These are phyloP conservation scores for Globisporangium apiculatum DNA, from an alignment of 352 stramenopile species.

Conservation along the genomic window DNA sequence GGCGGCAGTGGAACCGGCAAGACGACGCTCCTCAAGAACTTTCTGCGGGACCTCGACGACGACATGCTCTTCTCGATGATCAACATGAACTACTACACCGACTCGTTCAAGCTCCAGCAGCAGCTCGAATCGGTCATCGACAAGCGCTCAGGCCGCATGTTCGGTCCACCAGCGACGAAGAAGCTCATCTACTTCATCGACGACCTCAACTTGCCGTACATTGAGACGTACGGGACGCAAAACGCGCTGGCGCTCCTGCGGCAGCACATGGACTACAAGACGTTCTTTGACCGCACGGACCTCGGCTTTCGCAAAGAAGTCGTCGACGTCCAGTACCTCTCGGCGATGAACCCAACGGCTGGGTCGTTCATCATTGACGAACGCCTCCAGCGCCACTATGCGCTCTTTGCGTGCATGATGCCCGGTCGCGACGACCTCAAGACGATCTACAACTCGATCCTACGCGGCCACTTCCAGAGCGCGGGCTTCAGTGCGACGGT, in stretches of 20 bases:
- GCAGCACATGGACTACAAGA: slow-evolving; percentile 95
- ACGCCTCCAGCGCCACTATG: slow-evolving; percentile 93
- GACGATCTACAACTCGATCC: slow-evolving; percentile 94
- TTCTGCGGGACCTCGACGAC: slow-evolving; percentile 86
- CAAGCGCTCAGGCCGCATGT: slow-evolving; percentile 93
- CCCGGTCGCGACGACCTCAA: slow-evolving; percentile 91
- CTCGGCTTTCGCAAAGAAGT: slow-evolving; percentile 96
- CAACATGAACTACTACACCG: slow-evolving; percentile 97
- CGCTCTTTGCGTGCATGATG: slow-evolving; percentile 95
- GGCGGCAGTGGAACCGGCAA: slow-evolving; percentile 96
- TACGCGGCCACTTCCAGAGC: slow-evolving; percentile 91
- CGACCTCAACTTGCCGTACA: slow-evolving; percentile 95
- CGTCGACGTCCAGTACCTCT: slow-evolving; percentile 95
- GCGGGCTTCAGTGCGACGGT: slow-evolving; percentile 64
- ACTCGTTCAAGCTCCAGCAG: slow-evolving; percentile 92
- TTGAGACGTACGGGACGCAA: slow-evolving; percentile 96
- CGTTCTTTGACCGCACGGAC: slow-evolving; percentile 93
- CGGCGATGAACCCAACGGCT: slow-evolving; percentile 95
- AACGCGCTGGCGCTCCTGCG: slow-evolving; percentile 93
- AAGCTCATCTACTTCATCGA: slow-evolving; percentile 97
- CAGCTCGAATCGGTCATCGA: slow-evolving; percentile 96
- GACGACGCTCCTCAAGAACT: slow-evolving; percentile 96
- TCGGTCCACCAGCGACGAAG: slow-evolving; percentile 93
- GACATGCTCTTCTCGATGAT: slow-evolving; percentile 95
- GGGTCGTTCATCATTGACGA: slow-evolving; percentile 97